Evolutionary conservation across 2,329 filamentous ascomycete genomes (phyloP), one percentile per base, ranked within the genome.

Genomic region (Penicillium sp.): DNA sequence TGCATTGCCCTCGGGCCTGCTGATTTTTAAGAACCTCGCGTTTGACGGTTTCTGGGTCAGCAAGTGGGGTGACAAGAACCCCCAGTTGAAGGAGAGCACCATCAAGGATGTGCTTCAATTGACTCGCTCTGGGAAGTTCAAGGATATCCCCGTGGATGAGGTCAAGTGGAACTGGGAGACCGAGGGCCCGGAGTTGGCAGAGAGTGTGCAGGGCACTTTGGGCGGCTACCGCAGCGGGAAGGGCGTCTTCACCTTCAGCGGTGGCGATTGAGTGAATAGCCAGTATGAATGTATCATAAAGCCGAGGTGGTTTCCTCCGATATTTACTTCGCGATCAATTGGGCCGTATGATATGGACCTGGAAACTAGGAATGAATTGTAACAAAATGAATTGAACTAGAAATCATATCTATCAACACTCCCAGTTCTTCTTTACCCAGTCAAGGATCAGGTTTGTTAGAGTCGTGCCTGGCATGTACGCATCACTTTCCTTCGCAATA

Each of bases 11-110:
- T 89, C 92, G 0, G 89, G 89, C 0, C 79, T 95, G 63, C 79
- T 97, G 56, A 99, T 99, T 65, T 99, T 99, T 79, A 94, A 93
- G 74, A 86, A 97, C 65, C 81, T 97, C 50, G 82, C 84, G 49
- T 96, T 97, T 68, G 83, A 90, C 58, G 95, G 94, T 5, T 99
- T 97, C 75, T 99, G 94, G 94, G 86, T 97, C 25, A 94, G 89
- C 68, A 85, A 82, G 57, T 97, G 94, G 93, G 90, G 89, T 46
- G 87, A 92, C 69, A 77, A 81, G 59, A 82, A 97, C 64, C 83
- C 86, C 0, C 79, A 81, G 6, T 86, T 87, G 56, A 95, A 95
- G 78, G 83, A 84, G 69, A 82, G 81, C 68, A 96, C 91, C 42
- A 86, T 97, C n/a, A 82, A 88, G 25, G 90, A 96, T 74, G 87